These are phyloP conservation scores for Theileria equi DNA, from an alignment of 169 alveolate species.

Conservation along the genomic window DNA sequence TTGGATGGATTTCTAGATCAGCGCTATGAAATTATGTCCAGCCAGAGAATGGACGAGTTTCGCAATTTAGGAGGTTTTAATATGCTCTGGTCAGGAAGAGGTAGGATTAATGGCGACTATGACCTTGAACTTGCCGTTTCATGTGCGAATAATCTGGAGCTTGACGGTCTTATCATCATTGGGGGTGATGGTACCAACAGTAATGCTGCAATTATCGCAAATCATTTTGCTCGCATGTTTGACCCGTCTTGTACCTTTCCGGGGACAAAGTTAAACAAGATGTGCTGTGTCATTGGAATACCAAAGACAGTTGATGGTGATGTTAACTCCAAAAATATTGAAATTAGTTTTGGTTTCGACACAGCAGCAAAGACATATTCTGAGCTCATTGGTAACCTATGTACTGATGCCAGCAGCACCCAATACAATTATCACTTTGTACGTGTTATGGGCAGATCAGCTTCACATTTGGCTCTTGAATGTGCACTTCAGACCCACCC, in stretches of 20 bases:
- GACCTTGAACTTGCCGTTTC: slow-evolving; percentile 85
- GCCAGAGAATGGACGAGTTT: slow-evolving; percentile 89
- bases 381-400: slow-evolving; percentile 91
- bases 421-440: slow-evolving; percentile 93
- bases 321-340: slow-evolving; percentile 91
- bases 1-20: slow-evolving; percentile 91
- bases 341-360: slow-evolving; percentile 97
- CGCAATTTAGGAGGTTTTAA: slow-evolving; percentile 98
- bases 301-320: slow-evolving; percentile 99
- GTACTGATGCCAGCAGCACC: slow-evolving; percentile 88
- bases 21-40: slow-evolving; percentile 88
- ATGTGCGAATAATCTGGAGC: slow-evolving; percentile 83
- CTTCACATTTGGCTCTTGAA: slow-evolving; percentile 96
- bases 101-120: slow-evolving; percentile 91
- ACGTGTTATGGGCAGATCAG: slow-evolving; percentile 98
- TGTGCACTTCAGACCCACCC: slow-evolving; percentile 95
- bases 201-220: slow-evolving; percentile 96
- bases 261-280: slow-evolving; percentile 58
- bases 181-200: slow-evolving; percentile 99
- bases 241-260: slow-evolving; percentile 6
- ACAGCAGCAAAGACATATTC: slow-evolving; percentile 96
- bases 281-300: slow-evolving; percentile 88
- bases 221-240: slow-evolving; percentile 80
- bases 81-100: slow-evolving; percentile 97
- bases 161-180: slow-evolving; percentile 95